Evolutionary conservation across 345 rosid genomes (phyloP), one percentile per base, ranked within the genome.

Genomic region (Orychophragmus violaceus): DNA sequence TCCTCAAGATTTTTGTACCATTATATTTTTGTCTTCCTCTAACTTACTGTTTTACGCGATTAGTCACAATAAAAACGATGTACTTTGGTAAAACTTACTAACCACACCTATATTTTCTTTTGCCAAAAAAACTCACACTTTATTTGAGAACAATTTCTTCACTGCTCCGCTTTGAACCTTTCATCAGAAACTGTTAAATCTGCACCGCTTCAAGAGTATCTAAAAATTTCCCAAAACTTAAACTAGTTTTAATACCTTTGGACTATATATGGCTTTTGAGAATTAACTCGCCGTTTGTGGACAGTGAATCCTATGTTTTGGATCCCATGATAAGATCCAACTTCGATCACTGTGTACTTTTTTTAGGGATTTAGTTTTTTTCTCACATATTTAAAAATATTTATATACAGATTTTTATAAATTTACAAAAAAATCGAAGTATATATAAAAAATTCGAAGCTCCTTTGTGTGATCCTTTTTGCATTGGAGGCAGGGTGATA

Each of bases 41-140:
- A n/a, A n/a, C n/a, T n/a, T n/a, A n/a, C n/a, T n/a, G n/a, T n/a
- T n/a, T n/a, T n/a, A n/a, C n/a, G n/a, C n/a, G n/a, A n/a, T n/a
- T n/a, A n/a, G n/a, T n/a, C n/a, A n/a, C n/a, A n/a, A n/a, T n/a
- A n/a, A n/a, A n/a, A n/a, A n/a, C n/a, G n/a, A n/a, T n/a, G n/a
- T n/a, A n/a, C n/a, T n/a, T n/a, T n/a, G n/a, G n/a, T n/a, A n/a
- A n/a, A n/a, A n/a, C n/a, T n/a, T n/a, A n/a, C n/a, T n/a, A n/a
- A n/a, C n/a, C n/a, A n/a, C n/a, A n/a, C n/a, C n/a, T n/a, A n/a
- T n/a, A n/a, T n/a, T n/a, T n/a, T n/a, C n/a, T n/a, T n/a, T n/a
- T n/a, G n/a, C n/a, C n/a, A 77, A 75, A 70, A 70, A 69, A 70
- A 72, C 83, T 74, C 75, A n/a, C 83, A 57, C 78, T n/a, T n/a